phyloP scores from a whole-genome alignment of 176 grass and related monocot genomes.

The Cymbopogon citratus region DNA sequence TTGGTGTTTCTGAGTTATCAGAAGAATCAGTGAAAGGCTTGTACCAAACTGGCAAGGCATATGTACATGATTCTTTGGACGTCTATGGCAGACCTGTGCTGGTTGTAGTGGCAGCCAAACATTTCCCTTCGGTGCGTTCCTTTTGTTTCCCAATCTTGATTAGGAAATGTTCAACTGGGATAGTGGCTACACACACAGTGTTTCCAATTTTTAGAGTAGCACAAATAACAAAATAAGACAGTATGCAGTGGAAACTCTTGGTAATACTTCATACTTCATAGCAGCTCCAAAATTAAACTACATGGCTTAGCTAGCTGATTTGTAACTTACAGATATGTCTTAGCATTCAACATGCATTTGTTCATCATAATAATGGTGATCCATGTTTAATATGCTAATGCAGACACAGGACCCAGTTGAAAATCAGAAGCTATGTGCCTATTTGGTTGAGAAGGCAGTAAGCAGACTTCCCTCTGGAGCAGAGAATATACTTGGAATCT shows the following conservation, averaged over 20 bases:
- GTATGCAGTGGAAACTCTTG: background rate
- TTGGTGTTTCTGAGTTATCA: conserved; percentile 54
- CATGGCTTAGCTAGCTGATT: background rate
- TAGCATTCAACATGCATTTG: background rate
- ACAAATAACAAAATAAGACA: background rate
- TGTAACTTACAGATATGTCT: background rate
- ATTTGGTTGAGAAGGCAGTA: conserved; percentile 79
- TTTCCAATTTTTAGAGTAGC: background rate
- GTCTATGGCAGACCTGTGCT: conserved; percentile 65
- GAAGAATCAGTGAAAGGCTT: conserved; percentile 69
- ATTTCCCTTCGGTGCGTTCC: conserved; percentile 64
- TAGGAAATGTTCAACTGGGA: background rate
- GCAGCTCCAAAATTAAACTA: background rate
- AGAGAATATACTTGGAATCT: conserved; percentile 78
- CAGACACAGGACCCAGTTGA: conserved; percentile 67
- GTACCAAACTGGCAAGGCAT: conserved; percentile 74
- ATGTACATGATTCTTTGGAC: conserved; percentile 77
- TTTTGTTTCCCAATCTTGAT: background rate
- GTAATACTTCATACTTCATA: background rate
- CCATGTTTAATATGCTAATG: conserved; percentile 9
- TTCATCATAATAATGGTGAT: background rate
- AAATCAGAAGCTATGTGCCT: conserved; percentile 75
- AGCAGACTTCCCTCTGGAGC: conserved; percentile 59
- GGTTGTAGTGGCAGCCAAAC: conserved; percentile 67
- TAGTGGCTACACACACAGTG: background rate